Percentiles rank a stretch among this genome's conserved stretches.
phyloP scores from a whole-genome alignment of 2,329 filamentous ascomycete genomes.

The Mycocentrospora acerina region DNA sequence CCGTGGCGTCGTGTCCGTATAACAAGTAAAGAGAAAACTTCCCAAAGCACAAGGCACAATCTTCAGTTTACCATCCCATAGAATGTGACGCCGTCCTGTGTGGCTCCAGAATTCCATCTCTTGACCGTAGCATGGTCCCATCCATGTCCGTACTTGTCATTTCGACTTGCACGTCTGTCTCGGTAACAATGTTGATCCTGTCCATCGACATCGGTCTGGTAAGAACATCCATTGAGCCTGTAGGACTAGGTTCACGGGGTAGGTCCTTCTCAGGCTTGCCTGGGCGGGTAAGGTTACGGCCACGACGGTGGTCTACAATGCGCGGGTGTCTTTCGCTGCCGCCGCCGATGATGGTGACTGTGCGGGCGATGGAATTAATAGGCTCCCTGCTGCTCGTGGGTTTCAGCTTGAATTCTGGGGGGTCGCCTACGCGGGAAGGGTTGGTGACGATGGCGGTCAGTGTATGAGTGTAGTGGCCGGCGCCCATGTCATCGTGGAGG shows the following conservation, averaged over 20 bases:
- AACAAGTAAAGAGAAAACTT: too few species aligned
- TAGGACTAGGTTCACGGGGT: slow-evolving; percentile 25
- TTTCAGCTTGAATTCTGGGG: slow-evolving; percentile 27
- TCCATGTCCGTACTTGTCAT: slow-evolving; percentile 12
- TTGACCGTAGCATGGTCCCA: slow-evolving; percentile 2
- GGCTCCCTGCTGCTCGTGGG: slow-evolving; percentile 33
- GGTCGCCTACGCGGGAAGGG: slow-evolving; percentile 26
- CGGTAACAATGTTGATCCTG: slow-evolving; percentile 32
- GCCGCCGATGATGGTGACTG: slow-evolving; percentile 40
- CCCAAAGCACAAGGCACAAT: too few species aligned
- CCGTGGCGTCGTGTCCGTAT: too few species aligned
- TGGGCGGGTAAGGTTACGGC: slow-evolving; percentile 17
- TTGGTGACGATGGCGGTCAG: slow-evolving; percentile 24
- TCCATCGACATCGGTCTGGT: slow-evolving; percentile 24
- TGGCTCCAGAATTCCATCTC: too few species aligned
- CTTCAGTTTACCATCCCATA: too few species aligned
- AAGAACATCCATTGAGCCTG: slow-evolving; percentile 38
- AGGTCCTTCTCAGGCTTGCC: slow-evolving; percentile 11
- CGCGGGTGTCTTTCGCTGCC: slow-evolving; percentile 29
- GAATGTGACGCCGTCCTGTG: too few species aligned
- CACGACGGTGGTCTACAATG: slow-evolving; percentile 28
- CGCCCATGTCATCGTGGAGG: slow-evolving; percentile 35
- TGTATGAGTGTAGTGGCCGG: slow-evolving; percentile 25
- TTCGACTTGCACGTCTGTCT: slow-evolving; percentile 40
- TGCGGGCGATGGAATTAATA: slow-evolving; percentile 20